A percentile compares a stretch with the other conserved stretches of the same genome.
phyloP scores from a whole-genome alignment of 805 yeast species.

The Sugiyamaella americana region DNA sequence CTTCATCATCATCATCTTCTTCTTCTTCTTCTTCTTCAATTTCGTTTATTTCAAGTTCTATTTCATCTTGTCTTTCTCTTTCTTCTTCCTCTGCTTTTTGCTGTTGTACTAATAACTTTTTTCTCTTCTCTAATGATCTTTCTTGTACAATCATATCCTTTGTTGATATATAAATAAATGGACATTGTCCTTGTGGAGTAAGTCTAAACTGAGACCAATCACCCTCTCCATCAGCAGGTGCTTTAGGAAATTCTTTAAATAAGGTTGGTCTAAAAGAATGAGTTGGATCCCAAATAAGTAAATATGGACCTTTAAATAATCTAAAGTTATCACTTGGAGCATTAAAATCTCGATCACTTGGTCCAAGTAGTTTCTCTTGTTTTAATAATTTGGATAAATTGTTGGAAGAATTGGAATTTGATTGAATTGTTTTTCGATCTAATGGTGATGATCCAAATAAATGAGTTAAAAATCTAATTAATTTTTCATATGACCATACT shows the following conservation, averaged over 20 bases:
- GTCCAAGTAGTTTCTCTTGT: constrained; percentile 81
- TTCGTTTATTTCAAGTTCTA: not conserved
- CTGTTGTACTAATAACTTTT: not conserved
- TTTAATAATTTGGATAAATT: constrained; percentile 59
- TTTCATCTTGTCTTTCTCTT: not conserved
- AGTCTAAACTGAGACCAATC: constrained; percentile 56
- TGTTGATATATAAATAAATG: constrained; percentile 46
- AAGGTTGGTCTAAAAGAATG: constrained; percentile 77
- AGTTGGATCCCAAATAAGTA: constrained; percentile 73
- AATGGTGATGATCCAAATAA: constrained; percentile 14
- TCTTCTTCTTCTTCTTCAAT: not conserved
- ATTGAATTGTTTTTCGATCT: constrained; percentile 4
- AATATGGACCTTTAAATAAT: constrained; percentile 68
- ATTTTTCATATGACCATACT: constrained; percentile 85
- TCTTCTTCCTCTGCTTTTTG: no score
- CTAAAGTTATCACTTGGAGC: constrained; percentile 80
- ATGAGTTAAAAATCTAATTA: constrained; percentile 67
- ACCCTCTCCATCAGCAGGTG: constrained; percentile 35
- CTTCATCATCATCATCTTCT: constrained; percentile 21
- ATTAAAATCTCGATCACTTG: constrained; percentile 80
- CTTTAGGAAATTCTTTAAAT: constrained; percentile 63
- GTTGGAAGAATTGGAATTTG: constrained; percentile 41
- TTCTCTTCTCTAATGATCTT: constrained; percentile 1
- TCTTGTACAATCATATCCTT: not conserved
- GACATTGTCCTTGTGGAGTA: constrained; percentile 71